Conservation (phyloP, 2,329 filamentous ascomycete species). For the Colletotrichum australisinense region DNA sequence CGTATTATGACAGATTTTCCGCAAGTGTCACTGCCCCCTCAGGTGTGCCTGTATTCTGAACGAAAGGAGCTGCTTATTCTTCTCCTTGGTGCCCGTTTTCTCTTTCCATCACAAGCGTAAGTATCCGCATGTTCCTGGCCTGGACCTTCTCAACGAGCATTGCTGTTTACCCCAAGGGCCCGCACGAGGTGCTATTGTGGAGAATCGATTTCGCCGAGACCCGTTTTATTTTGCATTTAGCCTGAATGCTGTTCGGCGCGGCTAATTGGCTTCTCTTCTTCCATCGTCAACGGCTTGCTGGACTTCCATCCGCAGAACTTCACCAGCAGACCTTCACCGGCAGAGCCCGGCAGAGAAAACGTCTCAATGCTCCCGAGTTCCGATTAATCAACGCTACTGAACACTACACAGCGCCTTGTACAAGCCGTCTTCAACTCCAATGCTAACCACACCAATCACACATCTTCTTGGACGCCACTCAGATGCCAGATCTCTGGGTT, state of each 20-base stretch:
- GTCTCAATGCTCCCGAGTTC: not conserved
- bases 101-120: not conserved
- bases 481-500: slow-evolving; percentile 7
- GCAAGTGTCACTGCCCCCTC: not conserved
- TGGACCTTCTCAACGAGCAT: slow-evolving; percentile 8
- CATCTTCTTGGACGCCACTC: not conserved
- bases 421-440: no score
- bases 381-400: not conserved
- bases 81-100: not conserved
- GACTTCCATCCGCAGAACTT: not conserved
- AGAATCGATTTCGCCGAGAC: slow-evolving; percentile 26
- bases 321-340: not conserved
- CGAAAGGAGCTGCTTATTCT: not conserved
- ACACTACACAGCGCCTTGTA: no score
- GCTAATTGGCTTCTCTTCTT: slow-evolving; percentile 34
- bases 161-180: not conserved
- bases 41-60: not conserved
- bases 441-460: not conserved
- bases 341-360: not conserved
- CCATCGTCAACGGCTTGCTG: slow-evolving; percentile 5
- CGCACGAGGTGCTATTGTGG: not conserved
- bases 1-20: not conserved
- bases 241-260: slow-evolving; percentile 30
- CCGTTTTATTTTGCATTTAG: slow-evolving; percentile 32
- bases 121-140: not conserved